phyloP scores from a whole-genome alignment of 768 basidiomycete species.

The Arthromyces matolae region DNA sequence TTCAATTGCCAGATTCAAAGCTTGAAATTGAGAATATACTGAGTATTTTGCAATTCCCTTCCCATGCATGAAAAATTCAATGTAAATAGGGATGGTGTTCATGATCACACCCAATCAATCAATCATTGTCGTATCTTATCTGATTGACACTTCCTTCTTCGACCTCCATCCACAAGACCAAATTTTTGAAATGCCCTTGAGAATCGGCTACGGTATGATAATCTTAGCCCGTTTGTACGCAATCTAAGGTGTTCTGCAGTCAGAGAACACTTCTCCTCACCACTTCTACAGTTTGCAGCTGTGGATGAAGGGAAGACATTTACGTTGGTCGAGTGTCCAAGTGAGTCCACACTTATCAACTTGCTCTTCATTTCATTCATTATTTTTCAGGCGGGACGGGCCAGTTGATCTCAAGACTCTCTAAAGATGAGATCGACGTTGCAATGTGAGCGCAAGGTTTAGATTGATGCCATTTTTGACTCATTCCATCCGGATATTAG shows the following conservation, averaged over 20 bases:
- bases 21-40: too few relatives aligned
- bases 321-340: constrained; percentile 84
- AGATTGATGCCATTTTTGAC: too few relatives aligned
- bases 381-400: constrained; percentile 72
- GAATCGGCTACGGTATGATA: constrained; percentile 45
- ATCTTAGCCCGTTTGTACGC: neutral
- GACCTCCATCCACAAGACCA: too few relatives aligned
- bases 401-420: constrained; percentile 72
- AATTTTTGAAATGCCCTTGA: constrained; percentile 38
- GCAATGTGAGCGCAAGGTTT: constrained; percentile 79
- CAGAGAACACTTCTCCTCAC: constrained; percentile 88
- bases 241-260: constrained; percentile 36
- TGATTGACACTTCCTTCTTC: too few relatives aligned
- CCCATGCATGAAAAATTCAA: too few relatives aligned
- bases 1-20: too few relatives aligned
- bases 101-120: too few relatives aligned
- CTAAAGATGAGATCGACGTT: constrained; percentile 75
- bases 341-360: constrained; percentile 35
- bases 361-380: neutral
- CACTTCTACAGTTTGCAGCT: constrained; percentile 80
- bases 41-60: too few relatives aligned
- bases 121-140: too few relatives aligned
- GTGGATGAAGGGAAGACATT: constrained; percentile 70
- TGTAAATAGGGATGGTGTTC: too few relatives aligned
- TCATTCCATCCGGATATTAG: constrained; percentile 33